phyloP scores from a whole-genome alignment of 2,329 filamentous ascomycete genomes.

The Pyrenochaeta sp. region DNA sequence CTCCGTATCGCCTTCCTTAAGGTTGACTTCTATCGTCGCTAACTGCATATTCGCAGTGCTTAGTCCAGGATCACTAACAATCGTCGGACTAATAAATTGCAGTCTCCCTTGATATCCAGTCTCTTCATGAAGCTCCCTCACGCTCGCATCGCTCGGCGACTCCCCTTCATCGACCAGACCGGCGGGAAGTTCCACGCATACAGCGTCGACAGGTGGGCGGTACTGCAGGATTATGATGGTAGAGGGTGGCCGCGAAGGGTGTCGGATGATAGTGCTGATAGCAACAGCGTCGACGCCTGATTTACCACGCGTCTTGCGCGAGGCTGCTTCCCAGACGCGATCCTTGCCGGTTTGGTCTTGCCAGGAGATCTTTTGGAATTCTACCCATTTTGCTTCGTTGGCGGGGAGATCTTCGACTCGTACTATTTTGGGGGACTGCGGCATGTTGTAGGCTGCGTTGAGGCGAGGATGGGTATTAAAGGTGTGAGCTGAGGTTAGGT shows the following conservation, averaged over 20 bases:
- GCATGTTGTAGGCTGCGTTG: slow-evolving; percentile 44
- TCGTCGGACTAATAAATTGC: slow-evolving; percentile 66
- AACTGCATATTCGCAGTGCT: slow-evolving; percentile 69
- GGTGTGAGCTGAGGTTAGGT: slow-evolving; percentile 1
- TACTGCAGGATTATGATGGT: slow-evolving; percentile 68
- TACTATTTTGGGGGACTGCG: slow-evolving; percentile 39
- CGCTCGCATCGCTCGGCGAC: slow-evolving; percentile 62
- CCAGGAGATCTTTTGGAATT: slow-evolving; percentile 64
- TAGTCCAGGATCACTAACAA: slow-evolving; percentile 72
- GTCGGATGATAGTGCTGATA: slow-evolving; percentile 63
- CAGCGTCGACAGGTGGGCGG: slow-evolving; percentile 65
- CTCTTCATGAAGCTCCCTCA: slow-evolving; percentile 69
- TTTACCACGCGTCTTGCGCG: slow-evolving; percentile 61
- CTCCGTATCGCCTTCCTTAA: slow-evolving; percentile 59
- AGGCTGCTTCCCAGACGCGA: slow-evolving; percentile 61
- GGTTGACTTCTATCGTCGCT: slow-evolving; percentile 66
- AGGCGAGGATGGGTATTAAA: slow-evolving; percentile 22
- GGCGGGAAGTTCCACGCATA: slow-evolving; percentile 68
- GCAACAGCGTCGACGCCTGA: slow-evolving; percentile 68
- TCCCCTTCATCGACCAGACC: slow-evolving; percentile 67
- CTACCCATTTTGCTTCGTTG: slow-evolving; percentile 65
- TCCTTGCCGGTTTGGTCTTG: slow-evolving; percentile 56
- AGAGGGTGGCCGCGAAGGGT: slow-evolving; percentile 56
- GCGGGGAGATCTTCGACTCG: slow-evolving; percentile 58
- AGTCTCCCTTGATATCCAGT: slow-evolving; percentile 67